Base-by-base conservation (phyloP, 2,329 filamentous ascomycete genomes). In the Scytalidium sp. region DNA sequence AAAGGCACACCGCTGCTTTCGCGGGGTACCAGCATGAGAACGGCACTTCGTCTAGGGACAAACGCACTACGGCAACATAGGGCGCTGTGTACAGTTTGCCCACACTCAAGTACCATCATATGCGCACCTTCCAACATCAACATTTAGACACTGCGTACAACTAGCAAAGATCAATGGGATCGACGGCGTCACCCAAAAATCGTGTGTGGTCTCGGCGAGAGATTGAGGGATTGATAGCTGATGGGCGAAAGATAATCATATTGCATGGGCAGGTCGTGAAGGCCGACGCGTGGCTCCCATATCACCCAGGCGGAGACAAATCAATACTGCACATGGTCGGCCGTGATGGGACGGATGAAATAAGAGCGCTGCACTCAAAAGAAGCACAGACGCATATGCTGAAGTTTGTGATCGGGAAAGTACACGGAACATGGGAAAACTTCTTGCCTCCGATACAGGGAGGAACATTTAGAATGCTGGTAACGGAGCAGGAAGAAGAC, bases 271-370 rank as follows among this genome's bases (percentile, higher is more conserved):
- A 84, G 59, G 90, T 96, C 4, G 70, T 97, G 57, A 95, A 90
- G 70, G 83, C 89, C 25, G 91, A 97, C 67, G 79, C 85, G 40
- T 97, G 90, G 89, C 73, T 93, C 43, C 81, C 81, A 43, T 96
- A 88, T 63, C 93, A 97, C 63, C 93, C 93, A 8, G 93, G 93
- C 47, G 93, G 93, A 57, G 84, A 91, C 60, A 92, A 90, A 70
- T 80, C 92, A 45, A 93, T 97, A 56, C 75, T 84, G 65, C 93
- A 97, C 65, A 92, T 96, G 89, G 82, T 97, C 50, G 90, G 90
- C 51, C 81, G 86, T 67, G 90, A 95, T 79, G 92, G 89, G 41
- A 96, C 92, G 13, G 91, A 96, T 67, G 92, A 97, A 68, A 85
- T 97, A 54, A 88, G 86, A 67, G 88, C 85, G 88, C 75, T 96